These are phyloP conservation scores for Brettanomyces sp. DNA, from an alignment of 805 yeast genomes.

Conservation along the genomic window DNA sequence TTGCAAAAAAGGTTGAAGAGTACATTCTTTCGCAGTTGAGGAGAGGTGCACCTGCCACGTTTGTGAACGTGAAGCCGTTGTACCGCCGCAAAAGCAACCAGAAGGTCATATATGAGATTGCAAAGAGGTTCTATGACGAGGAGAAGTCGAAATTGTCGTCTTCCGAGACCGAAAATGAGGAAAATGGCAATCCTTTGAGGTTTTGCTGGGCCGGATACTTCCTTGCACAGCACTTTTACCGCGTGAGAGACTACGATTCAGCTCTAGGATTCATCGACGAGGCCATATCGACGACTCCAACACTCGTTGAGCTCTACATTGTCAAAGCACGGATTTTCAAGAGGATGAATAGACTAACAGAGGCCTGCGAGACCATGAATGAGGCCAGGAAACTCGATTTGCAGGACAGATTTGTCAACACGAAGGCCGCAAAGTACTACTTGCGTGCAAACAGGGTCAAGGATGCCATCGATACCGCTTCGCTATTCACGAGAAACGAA, in stretches of 20 bases:
- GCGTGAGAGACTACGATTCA: slow-evolving; percentile 37
- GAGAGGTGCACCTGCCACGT: slow-evolving; percentile 85
- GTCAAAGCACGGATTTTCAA: slow-evolving; percentile 74
- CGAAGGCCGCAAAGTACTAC: slow-evolving; percentile 77
- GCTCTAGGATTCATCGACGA: slow-evolving; percentile 52
- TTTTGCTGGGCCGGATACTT: slow-evolving; percentile 66
- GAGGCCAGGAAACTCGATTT: slow-evolving; percentile 68
- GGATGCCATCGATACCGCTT: slow-evolving; percentile 63
- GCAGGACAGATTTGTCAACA: slow-evolving; percentile 86
- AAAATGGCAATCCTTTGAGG: slow-evolving; percentile 31
- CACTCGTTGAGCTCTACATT: slow-evolving; percentile 73
- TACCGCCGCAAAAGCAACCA: slow-evolving; percentile 39
- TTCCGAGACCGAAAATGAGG: neutral
- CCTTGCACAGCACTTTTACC: slow-evolving; percentile 69
- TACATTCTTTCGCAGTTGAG: slow-evolving; percentile 57
- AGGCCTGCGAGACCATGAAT: slow-evolving; percentile 60
- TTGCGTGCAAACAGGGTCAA: slow-evolving; percentile 68
- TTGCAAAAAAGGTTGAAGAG: slow-evolving; percentile 32
- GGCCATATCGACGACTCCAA: slow-evolving; percentile 70
- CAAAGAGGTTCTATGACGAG: slow-evolving; percentile 34
- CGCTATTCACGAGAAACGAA: slow-evolving; percentile 80
- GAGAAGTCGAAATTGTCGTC: slow-evolving; percentile 10
- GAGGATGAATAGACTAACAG: slow-evolving; percentile 49
- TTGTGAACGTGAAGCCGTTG: slow-evolving; percentile 75
- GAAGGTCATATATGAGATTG: slow-evolving; percentile 41